Conservation (phyloP, 129 eudicot genomes). For the Chrysanthemum lavandulifolium region DNA sequence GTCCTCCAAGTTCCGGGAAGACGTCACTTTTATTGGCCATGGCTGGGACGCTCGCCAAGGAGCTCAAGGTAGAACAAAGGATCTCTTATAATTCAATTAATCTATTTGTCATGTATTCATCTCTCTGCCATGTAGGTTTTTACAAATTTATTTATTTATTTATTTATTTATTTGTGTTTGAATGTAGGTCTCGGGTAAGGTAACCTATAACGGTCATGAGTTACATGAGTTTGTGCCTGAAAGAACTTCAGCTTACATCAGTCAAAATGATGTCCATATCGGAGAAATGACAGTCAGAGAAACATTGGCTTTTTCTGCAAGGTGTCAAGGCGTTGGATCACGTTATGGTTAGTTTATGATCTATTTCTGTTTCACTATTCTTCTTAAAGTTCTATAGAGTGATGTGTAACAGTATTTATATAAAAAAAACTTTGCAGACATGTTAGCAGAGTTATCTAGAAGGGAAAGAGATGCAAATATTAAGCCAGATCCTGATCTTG, state of each 20-base stretch:
- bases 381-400: not conserved
- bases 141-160: not conserved
- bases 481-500: constrained; percentile 87
- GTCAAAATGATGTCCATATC: constrained; percentile 86
- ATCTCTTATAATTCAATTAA: not conserved
- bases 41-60: constrained; percentile 60
- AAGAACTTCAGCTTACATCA: constrained; percentile 85
- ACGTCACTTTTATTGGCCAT: constrained; percentile 71
- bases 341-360: constrained; percentile 63
- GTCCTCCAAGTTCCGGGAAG: constrained; percentile 91
- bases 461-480: constrained; percentile 78
- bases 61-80: constrained; percentile 41
- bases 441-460: constrained; percentile 81
- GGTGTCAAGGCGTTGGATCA: constrained; percentile 89
- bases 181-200: constrained; percentile 59
- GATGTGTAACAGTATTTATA: not conserved
- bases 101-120: not conserved
- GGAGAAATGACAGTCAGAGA: constrained; percentile 98
- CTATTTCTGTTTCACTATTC: not conserved
- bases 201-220: constrained; percentile 78
- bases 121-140: not conserved
- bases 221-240: constrained; percentile 83
- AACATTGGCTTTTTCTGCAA: constrained; percentile 78
- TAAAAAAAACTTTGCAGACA: constrained; percentile 45
- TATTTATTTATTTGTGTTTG: not conserved